Percentiles rank a stretch among this genome's conserved stretches.
Evolutionary conservation across 139 green algal species (phyloP).

Genomic region (Coelastrella sp.): DNA sequence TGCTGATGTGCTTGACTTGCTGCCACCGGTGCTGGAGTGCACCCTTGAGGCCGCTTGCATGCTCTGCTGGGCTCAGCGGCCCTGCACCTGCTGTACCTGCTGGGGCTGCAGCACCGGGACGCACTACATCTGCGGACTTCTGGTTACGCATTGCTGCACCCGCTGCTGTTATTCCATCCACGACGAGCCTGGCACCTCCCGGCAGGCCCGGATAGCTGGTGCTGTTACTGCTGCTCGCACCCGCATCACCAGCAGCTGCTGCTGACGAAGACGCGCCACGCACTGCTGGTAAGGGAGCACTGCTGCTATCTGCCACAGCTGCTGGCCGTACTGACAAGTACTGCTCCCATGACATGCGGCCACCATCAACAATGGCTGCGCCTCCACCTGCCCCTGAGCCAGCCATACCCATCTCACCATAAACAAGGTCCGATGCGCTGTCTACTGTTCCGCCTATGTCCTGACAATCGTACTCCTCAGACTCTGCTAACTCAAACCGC

Average conservation of each 20-base stretch:
- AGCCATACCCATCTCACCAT: not conserved
- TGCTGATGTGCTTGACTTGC: not conserved
- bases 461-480: not conserved
- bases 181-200: not conserved
- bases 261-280: not conserved
- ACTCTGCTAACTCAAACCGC: slow-evolving; percentile 55
- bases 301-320: slow-evolving; percentile 12
- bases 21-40: not conserved
- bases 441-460: not conserved
- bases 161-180: not conserved
- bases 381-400: slow-evolving; percentile 1
- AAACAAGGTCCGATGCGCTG: not conserved
- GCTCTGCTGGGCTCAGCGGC: not conserved
- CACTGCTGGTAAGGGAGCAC: not conserved
- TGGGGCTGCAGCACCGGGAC: not conserved
- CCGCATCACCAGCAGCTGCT: not conserved
- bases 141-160: not conserved
- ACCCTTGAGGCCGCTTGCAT: not conserved
- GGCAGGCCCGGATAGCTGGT: not conserved
- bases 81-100: not conserved
- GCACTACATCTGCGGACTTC: not conserved
- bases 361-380: not conserved
- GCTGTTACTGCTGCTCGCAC: slow-evolving; percentile 12
- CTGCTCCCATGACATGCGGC: not conserved
- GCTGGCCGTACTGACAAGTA: not conserved